Conservation (phyloP, 495 filamentous ascomycete species). For the Cairneyella variabilis region DNA sequence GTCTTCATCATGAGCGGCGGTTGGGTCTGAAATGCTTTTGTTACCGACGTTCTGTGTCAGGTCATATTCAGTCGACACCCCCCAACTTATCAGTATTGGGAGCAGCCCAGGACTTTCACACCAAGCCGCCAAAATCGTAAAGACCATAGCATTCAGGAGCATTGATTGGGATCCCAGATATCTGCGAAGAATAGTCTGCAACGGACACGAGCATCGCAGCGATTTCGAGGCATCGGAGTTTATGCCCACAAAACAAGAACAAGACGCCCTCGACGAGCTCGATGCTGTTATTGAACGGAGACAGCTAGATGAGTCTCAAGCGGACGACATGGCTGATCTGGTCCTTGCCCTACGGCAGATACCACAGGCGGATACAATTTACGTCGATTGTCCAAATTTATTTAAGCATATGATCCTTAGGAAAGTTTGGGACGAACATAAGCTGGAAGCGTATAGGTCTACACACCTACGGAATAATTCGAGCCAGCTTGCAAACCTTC, state of each 20-base stretch:
- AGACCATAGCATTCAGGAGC: slow-evolving; percentile 4
- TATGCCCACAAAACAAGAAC: slow-evolving; percentile 9
- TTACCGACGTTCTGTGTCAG: slow-evolving; percentile 15
- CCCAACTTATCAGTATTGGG: slow-evolving; percentile 10
- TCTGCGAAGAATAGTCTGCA: slow-evolving; percentile 10
- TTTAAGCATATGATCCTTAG: slow-evolving; percentile 9
- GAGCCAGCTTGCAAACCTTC: slow-evolving; percentile 1
- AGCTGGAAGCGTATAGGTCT: neutral
- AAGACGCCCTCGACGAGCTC: slow-evolving; percentile 9
- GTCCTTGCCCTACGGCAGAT: neutral
- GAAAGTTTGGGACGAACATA: slow-evolving; percentile 17
- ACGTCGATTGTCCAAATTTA: slow-evolving; percentile 2
- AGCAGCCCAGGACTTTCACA: neutral
- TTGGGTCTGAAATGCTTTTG: slow-evolving; percentile 15
- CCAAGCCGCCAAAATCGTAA: slow-evolving; percentile 11
- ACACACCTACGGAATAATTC: neutral
- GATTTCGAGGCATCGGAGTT: slow-evolving; percentile 3
- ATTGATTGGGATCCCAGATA: slow-evolving; percentile 6
- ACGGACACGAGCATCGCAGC: neutral
- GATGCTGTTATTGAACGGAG: slow-evolving; percentile 5
- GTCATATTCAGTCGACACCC: slow-evolving; percentile 5
- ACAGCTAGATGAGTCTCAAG: neutral
- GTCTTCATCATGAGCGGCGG: slow-evolving; percentile 14
- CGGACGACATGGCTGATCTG: neutral
- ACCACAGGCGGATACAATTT: neutral